Percentiles rank a stretch among this genome's conserved stretches.
Conservation (phyloP, 495 filamentous ascomycete species). For the Apiosordaria backusii region DNA sequence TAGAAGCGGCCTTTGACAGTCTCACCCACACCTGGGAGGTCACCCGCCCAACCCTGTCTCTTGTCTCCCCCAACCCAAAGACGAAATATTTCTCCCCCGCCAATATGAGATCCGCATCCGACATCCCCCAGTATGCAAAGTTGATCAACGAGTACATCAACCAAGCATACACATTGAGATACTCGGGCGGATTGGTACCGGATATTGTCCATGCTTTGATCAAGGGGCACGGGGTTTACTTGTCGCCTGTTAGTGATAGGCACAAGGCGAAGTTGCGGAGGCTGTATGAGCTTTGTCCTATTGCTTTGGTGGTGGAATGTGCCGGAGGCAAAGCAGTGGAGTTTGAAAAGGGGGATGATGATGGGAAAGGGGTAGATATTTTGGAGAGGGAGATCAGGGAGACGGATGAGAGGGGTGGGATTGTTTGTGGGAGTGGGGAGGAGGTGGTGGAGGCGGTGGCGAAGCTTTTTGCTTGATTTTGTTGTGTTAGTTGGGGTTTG, state of each 20-base stretch:
- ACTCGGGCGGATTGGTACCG: constrained; percentile 51
- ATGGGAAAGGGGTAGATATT: constrained; percentile 36
- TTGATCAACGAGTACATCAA: constrained; percentile 41
- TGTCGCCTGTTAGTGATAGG: constrained; percentile 43
- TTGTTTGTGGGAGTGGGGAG: constrained; percentile 46
- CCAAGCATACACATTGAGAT: constrained; percentile 48
- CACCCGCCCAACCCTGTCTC: constrained; percentile 32
- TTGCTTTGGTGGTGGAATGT: constrained; percentile 52
- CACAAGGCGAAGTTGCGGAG: constrained; percentile 50
- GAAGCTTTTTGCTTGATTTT: neutral
- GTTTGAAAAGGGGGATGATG: constrained; percentile 14
- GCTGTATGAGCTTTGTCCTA: constrained; percentile 48
- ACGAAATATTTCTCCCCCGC: constrained; percentile 51
- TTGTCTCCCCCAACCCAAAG: constrained; percentile 26
- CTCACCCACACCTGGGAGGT: constrained; percentile 30
- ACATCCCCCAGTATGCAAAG: constrained; percentile 39
- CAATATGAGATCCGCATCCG: constrained; percentile 48
- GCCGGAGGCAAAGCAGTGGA: constrained; percentile 48
- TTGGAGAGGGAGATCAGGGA: constrained; percentile 34
- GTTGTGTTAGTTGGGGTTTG: neutral
- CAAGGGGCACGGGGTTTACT: constrained; percentile 51
- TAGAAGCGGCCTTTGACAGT: constrained; percentile 42
- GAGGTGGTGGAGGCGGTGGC: constrained; percentile 37
- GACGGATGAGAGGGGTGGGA: constrained; percentile 45
- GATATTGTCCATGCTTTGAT: constrained; percentile 51